Evolutionary conservation across 176 grass and related monocot genomes (phyloP), one percentile per base, ranked within the genome.

Genomic region (Lolium perenne): DNA sequence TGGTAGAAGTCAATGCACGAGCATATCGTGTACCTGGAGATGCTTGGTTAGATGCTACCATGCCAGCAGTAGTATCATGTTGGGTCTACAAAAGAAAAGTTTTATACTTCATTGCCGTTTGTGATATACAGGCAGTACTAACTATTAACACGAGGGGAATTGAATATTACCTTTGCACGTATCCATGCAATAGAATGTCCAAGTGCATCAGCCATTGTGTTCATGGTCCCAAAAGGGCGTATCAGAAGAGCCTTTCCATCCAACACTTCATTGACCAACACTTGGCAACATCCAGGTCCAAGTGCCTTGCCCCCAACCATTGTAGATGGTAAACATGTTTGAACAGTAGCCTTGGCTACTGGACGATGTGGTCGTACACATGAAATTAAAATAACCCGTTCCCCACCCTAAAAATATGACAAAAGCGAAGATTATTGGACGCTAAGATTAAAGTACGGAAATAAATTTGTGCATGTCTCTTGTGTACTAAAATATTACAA

Each of bases 341-440:
- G 38, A 70, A 70, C 38, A 70, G 38, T 70, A n/a, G 38, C 67
- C 67, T 70, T 70, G 67, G 38, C 67, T 70, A 70, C 67, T 70
- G 3, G 35, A 40, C 3, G 16, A 43, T 70, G 38, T 41, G 67
- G 67, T 15, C 38, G 8, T 70, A 70, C 17, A 40, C 3, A 20
- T n/a, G 67, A 70, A 43, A 20, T 16, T 11, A 70, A 70, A 43
- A 70, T 18, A 20, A 70, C 67, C 67, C 43, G 38, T 43, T 70
- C 43, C 38, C 35, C 38, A 43, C 67, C 67, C 67, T 70, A 43
- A 70, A 70, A 70, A 18, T 16, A 43, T 70, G 67, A 40, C 35
- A 43, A 40, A 41, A 43, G 35, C 8, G 17, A 18, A 70, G 67
- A 38, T 70, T 43, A 43, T 70, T 11, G 8, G 18, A n/a, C 9